Base-by-base conservation (phyloP, 1,139 yeast genomes). In the Blastobotrys malaysiensis region DNA sequence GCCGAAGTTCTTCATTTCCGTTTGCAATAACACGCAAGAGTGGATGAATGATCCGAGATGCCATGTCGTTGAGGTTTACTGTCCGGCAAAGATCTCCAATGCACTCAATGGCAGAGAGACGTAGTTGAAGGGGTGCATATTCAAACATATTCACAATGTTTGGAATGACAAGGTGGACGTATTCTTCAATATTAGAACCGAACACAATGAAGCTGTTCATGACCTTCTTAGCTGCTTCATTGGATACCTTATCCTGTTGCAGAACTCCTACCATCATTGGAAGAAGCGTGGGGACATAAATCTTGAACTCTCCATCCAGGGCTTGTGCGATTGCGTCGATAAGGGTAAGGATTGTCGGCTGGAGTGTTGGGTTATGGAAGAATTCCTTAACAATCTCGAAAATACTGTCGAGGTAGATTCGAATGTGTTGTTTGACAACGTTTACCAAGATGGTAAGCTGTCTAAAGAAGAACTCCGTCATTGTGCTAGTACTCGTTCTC, bases 21-120 rank as follows among this genome's bases (percentile, higher is more conserved):
- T 76, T 76, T 26, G 77, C 75, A 49, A 93, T 72, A 0, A 90
- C 86, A 55, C 98, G 73, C 9, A 91, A 72, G 16, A 95, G 71
- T 0, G 98, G 95, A 63, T 93, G 97, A 31, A 95, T 81, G 48
- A 93, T 88, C 60, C 97, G 76, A 1, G 97, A 87, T 0, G 97
- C 86, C 90, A 90, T 86, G 63, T 93, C 98, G 56, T 83, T 84
- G 56, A 95, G 73, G 61, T 84, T 80, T 2, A 91, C 86, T 45
- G 78, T 80, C 62, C 83, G 82, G 1, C 96, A 84, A 22, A 95
- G 70, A 63, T 88, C 85, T 1, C 97, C 97, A 45, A 93, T 76
- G 0, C 97, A 83, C 55, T 86, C 88, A 55, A 95, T 85, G 0
- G 98, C 91, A 31, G 89, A 83, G 55, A 79, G 80, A 55, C 91